phyloP scores from a whole-genome alignment of 257 asterid genomes.

The Ballota nigra region DNA sequence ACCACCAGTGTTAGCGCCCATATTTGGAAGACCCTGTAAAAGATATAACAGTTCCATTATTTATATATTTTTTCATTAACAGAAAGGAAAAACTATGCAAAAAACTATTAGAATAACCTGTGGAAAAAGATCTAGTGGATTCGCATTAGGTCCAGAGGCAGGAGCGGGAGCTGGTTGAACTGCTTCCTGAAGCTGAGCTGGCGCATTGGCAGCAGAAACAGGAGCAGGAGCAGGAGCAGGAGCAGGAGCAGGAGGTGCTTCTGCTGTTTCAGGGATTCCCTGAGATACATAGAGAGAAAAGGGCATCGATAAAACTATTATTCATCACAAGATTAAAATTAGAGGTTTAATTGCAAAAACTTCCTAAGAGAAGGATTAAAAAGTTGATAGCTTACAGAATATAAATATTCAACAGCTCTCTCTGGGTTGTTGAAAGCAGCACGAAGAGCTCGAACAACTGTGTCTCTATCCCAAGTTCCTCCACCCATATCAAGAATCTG shows the following conservation, averaged over 20 bases:
- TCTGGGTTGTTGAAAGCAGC: conserved; percentile 85
- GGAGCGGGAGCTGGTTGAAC: conserved; percentile 46
- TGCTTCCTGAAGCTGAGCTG: conserved; percentile 45
- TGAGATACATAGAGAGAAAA: conserved; percentile 19
- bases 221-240: conserved; percentile 38
- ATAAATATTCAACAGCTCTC: conserved; percentile 81
- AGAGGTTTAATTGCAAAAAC: not conserved
- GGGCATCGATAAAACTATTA: not conserved
- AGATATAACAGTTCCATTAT: conserved; percentile 11
- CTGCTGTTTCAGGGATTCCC: conserved; percentile 75
- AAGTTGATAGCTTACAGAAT: conserved; percentile 54
- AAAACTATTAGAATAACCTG: conserved; percentile 41
- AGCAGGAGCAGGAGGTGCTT: conserved; percentile 44
- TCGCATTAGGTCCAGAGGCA: conserved; percentile 64
- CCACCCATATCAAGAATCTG: conserved; percentile 92
- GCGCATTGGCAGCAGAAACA: conserved; percentile 27
- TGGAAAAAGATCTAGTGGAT: conserved; percentile 74
- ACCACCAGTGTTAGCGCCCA: conserved; percentile 52
- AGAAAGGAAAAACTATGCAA: not conserved
- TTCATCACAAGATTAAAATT: not conserved
- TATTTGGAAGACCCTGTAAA: conserved; percentile 56
- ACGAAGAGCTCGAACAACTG: conserved; percentile 73
- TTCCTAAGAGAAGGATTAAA: not conserved
- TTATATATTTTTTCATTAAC: not conserved
- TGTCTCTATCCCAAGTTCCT: conserved; percentile 79